These are phyloP conservation scores for Stephania yunnanensis DNA, from an alignment of 164 flowering plant species.

Conservation along the genomic window DNA sequence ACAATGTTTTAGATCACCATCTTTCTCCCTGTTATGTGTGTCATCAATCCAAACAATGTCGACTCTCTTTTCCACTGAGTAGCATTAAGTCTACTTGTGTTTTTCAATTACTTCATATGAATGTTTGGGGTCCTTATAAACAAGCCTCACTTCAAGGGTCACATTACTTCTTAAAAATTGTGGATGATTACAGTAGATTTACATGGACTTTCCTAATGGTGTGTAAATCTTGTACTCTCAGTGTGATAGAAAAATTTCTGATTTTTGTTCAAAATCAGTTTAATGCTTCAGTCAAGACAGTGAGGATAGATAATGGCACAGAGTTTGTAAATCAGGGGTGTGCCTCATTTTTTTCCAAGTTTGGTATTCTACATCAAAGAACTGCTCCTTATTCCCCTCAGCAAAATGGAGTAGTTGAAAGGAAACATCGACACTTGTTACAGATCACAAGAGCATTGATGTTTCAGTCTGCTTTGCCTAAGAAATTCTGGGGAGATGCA, in stretches of 20 bases:
- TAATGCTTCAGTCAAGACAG: not conserved
- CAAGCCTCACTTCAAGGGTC: too few species aligned
- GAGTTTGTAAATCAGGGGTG: not conserved
- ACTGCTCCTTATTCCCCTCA: not conserved
- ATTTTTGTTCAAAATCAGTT: not conserved
- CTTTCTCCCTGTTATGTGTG: not conserved
- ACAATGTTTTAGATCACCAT: not conserved
- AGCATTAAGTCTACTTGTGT: too few species aligned
- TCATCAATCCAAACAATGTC: too few species aligned
- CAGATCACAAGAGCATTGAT: not conserved
- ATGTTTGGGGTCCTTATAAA: too few species aligned
- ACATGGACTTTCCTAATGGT: not conserved
- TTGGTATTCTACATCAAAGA: constrained; percentile 2
- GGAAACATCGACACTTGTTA: not conserved
- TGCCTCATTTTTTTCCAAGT: not conserved
- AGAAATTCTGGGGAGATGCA: not conserved
- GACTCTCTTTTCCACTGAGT: too few species aligned
- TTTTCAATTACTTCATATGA: too few species aligned
- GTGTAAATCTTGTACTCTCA: not conserved
- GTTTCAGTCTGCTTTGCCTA: not conserved
- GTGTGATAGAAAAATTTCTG: not conserved
- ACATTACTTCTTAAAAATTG: too few species aligned
- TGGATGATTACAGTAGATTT: not conserved
- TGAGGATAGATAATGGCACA: not conserved
- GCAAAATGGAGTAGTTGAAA: constrained; percentile 2